Evolutionary conservation across 2,329 filamentous ascomycete genomes (phyloP).

Genomic region (Huntiella decipiens): DNA sequence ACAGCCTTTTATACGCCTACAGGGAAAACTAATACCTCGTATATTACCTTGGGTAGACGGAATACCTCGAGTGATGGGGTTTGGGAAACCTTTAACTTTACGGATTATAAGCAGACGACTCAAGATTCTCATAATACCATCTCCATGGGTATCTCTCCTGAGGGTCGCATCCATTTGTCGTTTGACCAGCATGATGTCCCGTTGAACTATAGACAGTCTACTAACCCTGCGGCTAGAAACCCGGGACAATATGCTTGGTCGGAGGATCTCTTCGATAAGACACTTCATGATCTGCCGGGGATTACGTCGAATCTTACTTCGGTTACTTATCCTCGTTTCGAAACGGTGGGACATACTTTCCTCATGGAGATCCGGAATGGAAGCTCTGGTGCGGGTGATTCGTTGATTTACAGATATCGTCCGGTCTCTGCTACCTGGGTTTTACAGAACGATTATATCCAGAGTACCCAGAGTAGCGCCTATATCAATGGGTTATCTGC

Average conservation of each 20-base stretch:
- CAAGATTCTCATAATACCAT: conserved; percentile 14
- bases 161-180: conserved; percentile 13
- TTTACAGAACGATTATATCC: conserved; percentile 12
- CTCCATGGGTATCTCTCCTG: conserved; percentile 13
- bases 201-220: conserved; percentile 13
- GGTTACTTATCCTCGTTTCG: conserved; percentile 13
- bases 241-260: conserved; percentile 10
- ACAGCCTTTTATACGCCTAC: conserved; percentile 13
- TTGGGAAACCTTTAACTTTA: conserved; percentile 13
- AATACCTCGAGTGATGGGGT: conserved; percentile 6
- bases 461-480: conserved; percentile 13
- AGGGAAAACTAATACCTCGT: conserved; percentile 11
- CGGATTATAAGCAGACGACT: conserved; percentile 13
- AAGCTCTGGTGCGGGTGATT: conserved; percentile 12
- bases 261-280: conserved; percentile 10
- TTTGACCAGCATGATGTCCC: conserved; percentile 15
- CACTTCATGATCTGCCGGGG: conserved; percentile 12
- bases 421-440: conserved; percentile 9
- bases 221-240: conserved; percentile 8
- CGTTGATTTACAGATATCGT: conserved; percentile 13
- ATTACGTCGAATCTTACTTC: conserved; percentile 11
- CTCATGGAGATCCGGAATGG: conserved; percentile 14
- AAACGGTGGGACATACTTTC: conserved; percentile 11
- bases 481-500: conserved; percentile 13
- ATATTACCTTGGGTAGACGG: conserved; percentile 13